These are phyloP conservation scores for Ceratobasidium sp. DNA, from an alignment of 1,284 basidiomycete genomes.

Conservation along the genomic window DNA sequence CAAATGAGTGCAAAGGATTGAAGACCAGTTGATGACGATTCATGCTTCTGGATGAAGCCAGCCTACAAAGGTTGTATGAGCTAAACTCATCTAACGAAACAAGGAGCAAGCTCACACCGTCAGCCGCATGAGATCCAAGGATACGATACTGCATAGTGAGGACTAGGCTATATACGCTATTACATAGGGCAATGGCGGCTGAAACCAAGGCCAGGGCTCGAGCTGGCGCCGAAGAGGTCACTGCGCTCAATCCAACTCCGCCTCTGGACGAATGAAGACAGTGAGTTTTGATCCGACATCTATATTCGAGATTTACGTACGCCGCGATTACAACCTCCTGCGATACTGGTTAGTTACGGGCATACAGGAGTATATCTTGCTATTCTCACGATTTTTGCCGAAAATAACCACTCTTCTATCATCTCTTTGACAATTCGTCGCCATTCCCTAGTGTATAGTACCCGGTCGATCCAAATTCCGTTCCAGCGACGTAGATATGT, in stretches of 20 bases:
- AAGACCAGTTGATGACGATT: slow-evolving; percentile 4
- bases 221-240: background rate
- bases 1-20: slow-evolving; percentile 13
- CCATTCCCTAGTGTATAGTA: slow-evolving; percentile 42
- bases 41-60: slow-evolving; percentile 20
- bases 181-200: background rate
- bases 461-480: slow-evolving; percentile 30
- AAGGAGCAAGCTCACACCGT: slow-evolving; percentile 5
- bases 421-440: slow-evolving; percentile 26
- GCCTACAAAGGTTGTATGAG: background rate
- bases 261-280: background rate
- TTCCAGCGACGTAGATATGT: slow-evolving; percentile 28
- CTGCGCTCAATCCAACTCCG: background rate
- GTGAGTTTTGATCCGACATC: background rate
- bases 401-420: slow-evolving; percentile 14
- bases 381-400: background rate
- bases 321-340: background rate
- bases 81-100: background rate
- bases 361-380: background rate
- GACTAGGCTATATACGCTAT: slow-evolving; percentile 1
- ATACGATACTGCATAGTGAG: background rate
- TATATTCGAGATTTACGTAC: background rate
- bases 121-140: slow-evolving; percentile 20
- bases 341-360: background rate
- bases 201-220: background rate